A percentile compares a stretch with the other conserved stretches of the same genome.
Evolutionary conservation across 2,329 filamentous ascomycete species (phyloP).

Genomic region (Pseudogymnoascus sp.): DNA sequence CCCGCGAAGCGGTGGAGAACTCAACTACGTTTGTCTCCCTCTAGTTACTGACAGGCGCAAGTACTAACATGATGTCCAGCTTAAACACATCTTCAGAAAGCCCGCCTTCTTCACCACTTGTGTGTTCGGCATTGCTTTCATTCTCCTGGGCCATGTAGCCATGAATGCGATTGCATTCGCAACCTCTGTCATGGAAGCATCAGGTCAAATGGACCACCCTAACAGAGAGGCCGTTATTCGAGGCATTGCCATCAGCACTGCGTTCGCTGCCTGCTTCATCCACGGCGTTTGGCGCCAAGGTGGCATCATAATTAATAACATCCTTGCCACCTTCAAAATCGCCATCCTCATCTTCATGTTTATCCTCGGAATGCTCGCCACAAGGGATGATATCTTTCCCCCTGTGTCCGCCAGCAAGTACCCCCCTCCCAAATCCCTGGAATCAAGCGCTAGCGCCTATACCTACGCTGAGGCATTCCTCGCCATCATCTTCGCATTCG

Average conservation of each 20-base stretch:
- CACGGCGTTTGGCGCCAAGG: conserved; percentile 40
- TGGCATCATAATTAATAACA: conserved; percentile 43
- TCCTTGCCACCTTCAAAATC: conserved; percentile 43
- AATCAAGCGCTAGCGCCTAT: conserved; percentile 11
- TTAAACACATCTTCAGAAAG: conserved; percentile 36
- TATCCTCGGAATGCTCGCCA: conserved; percentile 26
- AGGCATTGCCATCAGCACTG: conserved; percentile 39
- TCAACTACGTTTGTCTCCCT: conserved; percentile 35
- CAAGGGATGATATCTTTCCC: not conserved
- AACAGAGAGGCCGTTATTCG: conserved; percentile 28
- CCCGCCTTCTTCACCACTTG: conserved; percentile 33
- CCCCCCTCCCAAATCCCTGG: not conserved
- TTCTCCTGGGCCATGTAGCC: conserved; percentile 37
- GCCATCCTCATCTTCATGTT: conserved; percentile 40
- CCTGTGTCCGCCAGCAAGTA: conserved; percentile 1
- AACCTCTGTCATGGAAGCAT: conserved; percentile 32
- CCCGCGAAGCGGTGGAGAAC: conserved; percentile 39
- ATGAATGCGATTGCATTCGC: conserved; percentile 42
- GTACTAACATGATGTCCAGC: not conserved
- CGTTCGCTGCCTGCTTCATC: conserved; percentile 38
- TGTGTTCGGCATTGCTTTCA: conserved; percentile 31
- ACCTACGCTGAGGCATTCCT: conserved; percentile 35
- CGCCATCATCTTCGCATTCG: conserved; percentile 35
- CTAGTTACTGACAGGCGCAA: not conserved
- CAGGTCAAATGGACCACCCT: conserved; percentile 21